These are phyloP conservation scores for Malassezia yamatoensis DNA, from an alignment of 1,284 basidiomycete genomes.

Conservation along the genomic window DNA sequence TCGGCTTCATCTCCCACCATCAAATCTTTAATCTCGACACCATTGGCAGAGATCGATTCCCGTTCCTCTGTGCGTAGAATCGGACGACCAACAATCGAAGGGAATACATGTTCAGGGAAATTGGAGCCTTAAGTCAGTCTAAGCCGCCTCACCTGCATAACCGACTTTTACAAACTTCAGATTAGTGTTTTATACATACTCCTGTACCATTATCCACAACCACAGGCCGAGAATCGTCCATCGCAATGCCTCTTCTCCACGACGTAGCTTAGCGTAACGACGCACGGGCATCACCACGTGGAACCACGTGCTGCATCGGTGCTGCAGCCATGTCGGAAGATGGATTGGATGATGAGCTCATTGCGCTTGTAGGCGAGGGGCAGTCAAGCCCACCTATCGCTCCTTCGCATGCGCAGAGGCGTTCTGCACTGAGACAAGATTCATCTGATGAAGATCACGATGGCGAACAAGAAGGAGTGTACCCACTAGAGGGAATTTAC, in stretches of 20 bases:
- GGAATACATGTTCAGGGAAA: constrained; percentile 97
- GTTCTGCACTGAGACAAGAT: constrained; percentile 32
- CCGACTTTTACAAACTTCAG: constrained; percentile 72
- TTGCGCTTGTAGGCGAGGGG: constrained; percentile 59
- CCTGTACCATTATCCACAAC: constrained; percentile 97
- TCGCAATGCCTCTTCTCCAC: constrained; percentile 10
- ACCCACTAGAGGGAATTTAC: constrained; percentile 82
- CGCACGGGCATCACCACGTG: constrained; percentile 15
- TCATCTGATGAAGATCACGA: constrained; percentile 17
- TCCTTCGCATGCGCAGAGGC: constrained; percentile 18
- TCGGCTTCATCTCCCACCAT: constrained; percentile 96
- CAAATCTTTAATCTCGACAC: constrained; percentile 63
- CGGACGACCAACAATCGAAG: constrained; percentile 88
- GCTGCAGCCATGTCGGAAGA: constrained; percentile 31
- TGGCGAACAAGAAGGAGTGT: constrained; percentile 49
- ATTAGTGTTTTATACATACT: constrained; percentile 51
- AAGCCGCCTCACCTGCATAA: constrained; percentile 61
- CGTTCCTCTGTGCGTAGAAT: constrained; percentile 96
- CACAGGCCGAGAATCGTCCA: constrained; percentile 56
- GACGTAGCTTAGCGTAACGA: constrained; percentile 6
- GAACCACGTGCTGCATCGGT: background rate
- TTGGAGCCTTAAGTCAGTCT: constrained; percentile 48
- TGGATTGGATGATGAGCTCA: constrained; percentile 60
- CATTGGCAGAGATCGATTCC: constrained; percentile 54
- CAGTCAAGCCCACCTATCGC: constrained; percentile 55